Evolutionary conservation across 306 rosid species (phyloP).

Genomic region (Castanea sativa): DNA sequence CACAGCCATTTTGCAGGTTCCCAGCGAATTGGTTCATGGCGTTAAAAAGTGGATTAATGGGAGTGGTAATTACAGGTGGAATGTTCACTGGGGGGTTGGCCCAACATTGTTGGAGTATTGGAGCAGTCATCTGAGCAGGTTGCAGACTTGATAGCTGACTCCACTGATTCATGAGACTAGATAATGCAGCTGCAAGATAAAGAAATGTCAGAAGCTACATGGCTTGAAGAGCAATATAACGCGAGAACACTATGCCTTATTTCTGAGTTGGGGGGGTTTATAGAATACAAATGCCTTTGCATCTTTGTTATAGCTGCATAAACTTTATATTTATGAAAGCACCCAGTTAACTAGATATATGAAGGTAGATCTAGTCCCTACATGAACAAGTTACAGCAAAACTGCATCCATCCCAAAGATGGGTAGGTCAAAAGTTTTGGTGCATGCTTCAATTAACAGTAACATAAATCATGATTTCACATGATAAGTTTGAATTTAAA

Average conservation of each 20-base stretch:
- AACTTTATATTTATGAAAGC: not conserved
- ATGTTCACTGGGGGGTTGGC: not conserved
- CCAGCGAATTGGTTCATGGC: not conserved
- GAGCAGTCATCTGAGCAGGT: not conserved
- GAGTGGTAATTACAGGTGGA: not conserved
- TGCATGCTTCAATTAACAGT: not conserved
- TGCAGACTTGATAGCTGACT: not conserved
- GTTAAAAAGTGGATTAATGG: not conserved
- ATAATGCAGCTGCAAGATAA: constrained; percentile 1
- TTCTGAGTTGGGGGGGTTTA: too few relatives aligned
- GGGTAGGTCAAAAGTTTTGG: too few relatives aligned
- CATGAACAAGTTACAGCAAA: not conserved
- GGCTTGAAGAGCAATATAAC: not conserved
- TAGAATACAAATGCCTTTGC: not conserved
- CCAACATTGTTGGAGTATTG: not conserved
- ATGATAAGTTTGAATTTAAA: not conserved
- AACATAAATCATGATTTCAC: not conserved
- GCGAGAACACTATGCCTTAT: too few relatives aligned
- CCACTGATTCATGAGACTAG: not conserved
- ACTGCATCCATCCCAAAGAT: not conserved
- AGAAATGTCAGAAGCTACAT: not conserved
- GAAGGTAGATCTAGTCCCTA: not conserved
- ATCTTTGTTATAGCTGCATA: not conserved
- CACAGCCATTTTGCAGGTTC: not conserved
- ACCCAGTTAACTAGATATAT: not conserved